Conservation (phyloP, 495 filamentous ascomycete genomes). For the Xylaria sp. region DNA sequence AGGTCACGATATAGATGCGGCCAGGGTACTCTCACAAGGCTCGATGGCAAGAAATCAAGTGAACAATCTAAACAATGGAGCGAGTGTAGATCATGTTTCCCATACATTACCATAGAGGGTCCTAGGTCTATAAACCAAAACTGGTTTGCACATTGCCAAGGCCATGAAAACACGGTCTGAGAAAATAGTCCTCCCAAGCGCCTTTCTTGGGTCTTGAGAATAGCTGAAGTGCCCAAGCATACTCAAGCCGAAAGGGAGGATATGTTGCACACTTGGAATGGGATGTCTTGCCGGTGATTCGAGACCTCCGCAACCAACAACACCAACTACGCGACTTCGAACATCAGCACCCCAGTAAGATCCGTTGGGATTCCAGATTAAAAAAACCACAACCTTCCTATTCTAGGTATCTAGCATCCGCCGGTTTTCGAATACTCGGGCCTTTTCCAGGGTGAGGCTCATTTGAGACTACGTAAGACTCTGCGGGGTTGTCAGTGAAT, state of each 20-base stretch:
- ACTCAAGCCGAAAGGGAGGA: not conserved
- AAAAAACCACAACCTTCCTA: slow-evolving; percentile 4
- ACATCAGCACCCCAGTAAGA: not conserved
- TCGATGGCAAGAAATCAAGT: not conserved
- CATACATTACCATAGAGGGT: not conserved
- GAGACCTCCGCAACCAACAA: not conserved
- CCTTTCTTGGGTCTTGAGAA: not conserved
- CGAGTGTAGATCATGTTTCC: not conserved
- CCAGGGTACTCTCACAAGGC: no score
- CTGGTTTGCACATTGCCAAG: not conserved
- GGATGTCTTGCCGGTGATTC: not conserved
- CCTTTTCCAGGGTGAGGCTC: not conserved
- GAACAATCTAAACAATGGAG: not conserved
- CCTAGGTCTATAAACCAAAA: not conserved
- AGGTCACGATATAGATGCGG: not conserved
- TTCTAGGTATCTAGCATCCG: not conserved
- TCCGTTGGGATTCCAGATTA: not conserved
- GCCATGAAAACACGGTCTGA: no score
- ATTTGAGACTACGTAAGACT: slow-evolving; percentile 6
- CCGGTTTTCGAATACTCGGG: not conserved
- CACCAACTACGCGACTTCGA: slow-evolving; percentile 4
- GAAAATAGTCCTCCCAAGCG: not conserved
- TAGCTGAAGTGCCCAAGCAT: not conserved
- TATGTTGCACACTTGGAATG: slow-evolving; percentile 4
- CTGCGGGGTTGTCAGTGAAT: not conserved